These are phyloP conservation scores for Malus hybrid DNA, from an alignment of 331 rosid species.

Conservation along the genomic window DNA sequence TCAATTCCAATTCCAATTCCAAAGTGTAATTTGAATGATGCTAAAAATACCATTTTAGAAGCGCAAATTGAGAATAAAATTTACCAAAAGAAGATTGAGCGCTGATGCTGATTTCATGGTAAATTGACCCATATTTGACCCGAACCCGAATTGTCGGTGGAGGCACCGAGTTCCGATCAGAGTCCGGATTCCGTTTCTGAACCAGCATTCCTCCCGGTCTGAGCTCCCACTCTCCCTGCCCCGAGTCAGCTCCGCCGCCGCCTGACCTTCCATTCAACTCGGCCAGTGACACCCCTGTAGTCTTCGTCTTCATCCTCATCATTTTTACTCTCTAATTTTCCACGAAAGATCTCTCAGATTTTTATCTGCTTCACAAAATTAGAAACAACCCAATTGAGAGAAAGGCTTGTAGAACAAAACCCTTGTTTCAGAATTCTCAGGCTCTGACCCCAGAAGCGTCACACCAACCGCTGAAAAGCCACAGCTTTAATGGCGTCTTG, in stretches of 20 bases:
- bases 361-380: slow-evolving; percentile 25
- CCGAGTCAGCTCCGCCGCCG: slow-evolving; percentile 30
- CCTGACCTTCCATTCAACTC: slow-evolving; percentile 35
- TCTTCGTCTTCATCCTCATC: slow-evolving; percentile 44
- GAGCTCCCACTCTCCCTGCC: slow-evolving; percentile 67
- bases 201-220: slow-evolving; percentile 99
- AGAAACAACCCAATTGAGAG: slow-evolving; percentile 37
- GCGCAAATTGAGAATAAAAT: neutral
- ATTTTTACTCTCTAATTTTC: slow-evolving; percentile 20
- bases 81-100: slow-evolving; percentile 85
- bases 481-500: slow-evolving; percentile 19
- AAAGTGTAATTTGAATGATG: neutral
- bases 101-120: slow-evolving; percentile 74
- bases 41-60: neutral
- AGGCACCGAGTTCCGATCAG: slow-evolving; percentile 53
- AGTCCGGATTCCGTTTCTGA: slow-evolving; percentile 53
- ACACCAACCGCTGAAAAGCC: slow-evolving; percentile 6
- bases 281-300: slow-evolving; percentile 28
- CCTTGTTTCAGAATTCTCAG: slow-evolving; percentile 21
- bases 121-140: slow-evolving; percentile 65
- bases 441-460: slow-evolving; percentile 36
- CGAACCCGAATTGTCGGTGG: slow-evolving; percentile 63
- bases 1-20: neutral
- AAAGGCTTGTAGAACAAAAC: slow-evolving; percentile 16
- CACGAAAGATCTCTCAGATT: slow-evolving; percentile 23